phyloP scores from a whole-genome alignment of 345 rosid genomes.

The Lepidium africanum region DNA sequence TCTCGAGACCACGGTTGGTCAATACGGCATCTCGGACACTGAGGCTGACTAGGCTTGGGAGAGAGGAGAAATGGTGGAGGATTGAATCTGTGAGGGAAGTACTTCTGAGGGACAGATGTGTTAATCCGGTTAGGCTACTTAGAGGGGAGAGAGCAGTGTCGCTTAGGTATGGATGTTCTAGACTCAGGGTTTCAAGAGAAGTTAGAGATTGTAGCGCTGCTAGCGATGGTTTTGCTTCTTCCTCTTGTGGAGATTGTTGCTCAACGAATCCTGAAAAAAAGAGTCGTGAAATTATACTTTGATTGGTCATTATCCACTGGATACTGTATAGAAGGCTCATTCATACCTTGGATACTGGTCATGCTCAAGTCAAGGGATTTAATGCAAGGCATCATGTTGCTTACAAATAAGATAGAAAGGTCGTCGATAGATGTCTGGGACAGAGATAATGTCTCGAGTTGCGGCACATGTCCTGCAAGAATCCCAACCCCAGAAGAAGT shows the following conservation, averaged over 20 bases:
- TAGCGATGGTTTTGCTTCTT: constrained; percentile 32
- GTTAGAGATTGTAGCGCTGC: constrained; percentile 41
- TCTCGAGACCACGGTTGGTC: constrained; percentile 53
- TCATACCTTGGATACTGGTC: constrained; percentile 59
- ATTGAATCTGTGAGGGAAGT: constrained; percentile 62
- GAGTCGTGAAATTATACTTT: not conserved
- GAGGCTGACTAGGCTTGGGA: constrained; percentile 49
- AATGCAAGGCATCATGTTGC: constrained; percentile 48
- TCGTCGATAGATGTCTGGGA: constrained; percentile 58
- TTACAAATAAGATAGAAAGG: constrained; percentile 42
- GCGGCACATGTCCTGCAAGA: constrained; percentile 58
- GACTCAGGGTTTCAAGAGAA: constrained; percentile 47
- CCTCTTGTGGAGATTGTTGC: constrained; percentile 28
- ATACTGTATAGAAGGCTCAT: not conserved
- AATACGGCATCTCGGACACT: constrained; percentile 56
- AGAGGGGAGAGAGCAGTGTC: constrained; percentile 53
- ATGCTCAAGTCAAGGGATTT: constrained; percentile 66
- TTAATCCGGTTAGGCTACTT: constrained; percentile 40
- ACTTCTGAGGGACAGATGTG: constrained; percentile 49
- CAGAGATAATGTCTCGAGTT: constrained; percentile 55
- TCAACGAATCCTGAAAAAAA: constrained; percentile 47
- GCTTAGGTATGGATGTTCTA: constrained; percentile 59
- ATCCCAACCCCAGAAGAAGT: constrained; percentile 53
- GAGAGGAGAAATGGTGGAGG: constrained; percentile 48
- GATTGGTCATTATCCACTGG: not conserved